phyloP scores from a whole-genome alignment of 208 protist genomes.

The Jaenimonas drosophilae region DNA sequence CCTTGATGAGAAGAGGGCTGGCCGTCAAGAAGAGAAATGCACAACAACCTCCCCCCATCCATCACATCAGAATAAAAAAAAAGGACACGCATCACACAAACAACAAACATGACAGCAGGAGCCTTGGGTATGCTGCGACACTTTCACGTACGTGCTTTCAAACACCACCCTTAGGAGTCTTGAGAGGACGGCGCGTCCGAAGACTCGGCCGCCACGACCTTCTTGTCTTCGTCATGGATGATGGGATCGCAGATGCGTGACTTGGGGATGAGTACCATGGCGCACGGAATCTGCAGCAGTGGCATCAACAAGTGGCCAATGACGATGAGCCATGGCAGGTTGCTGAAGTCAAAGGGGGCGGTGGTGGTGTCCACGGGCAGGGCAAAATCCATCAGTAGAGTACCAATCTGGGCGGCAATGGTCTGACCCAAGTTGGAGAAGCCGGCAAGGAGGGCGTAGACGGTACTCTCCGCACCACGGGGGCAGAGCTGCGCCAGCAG shows the following conservation, averaged over 20 bases:
- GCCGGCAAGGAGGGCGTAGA: conserved; percentile 13
- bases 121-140: too few relatives aligned
- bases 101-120: too few relatives aligned
- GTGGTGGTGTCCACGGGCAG: conserved; percentile 11
- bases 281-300: conserved; percentile 20
- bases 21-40: conserved; percentile 1
- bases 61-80: too few relatives aligned
- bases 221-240: neutral
- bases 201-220: neutral
- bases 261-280: conserved; percentile 15
- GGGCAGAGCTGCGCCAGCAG: conserved; percentile 79
- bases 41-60: neutral
- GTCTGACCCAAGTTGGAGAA: conserved; percentile 14
- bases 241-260: conserved; percentile 5
- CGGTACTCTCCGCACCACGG: conserved; percentile 47
- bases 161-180: neutral
- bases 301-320: conserved; percentile 17
- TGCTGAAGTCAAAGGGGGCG: conserved; percentile 26
- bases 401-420: conserved; percentile 9
- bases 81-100: too few relatives aligned
- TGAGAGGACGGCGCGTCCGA: neutral
- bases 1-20: neutral
- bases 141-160: neutral
- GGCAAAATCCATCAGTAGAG: conserved; percentile 12
- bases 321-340: conserved; percentile 20